phyloP scores from a whole-genome alignment of 441 rosid species.

The Raphanus hybrid region DNA sequence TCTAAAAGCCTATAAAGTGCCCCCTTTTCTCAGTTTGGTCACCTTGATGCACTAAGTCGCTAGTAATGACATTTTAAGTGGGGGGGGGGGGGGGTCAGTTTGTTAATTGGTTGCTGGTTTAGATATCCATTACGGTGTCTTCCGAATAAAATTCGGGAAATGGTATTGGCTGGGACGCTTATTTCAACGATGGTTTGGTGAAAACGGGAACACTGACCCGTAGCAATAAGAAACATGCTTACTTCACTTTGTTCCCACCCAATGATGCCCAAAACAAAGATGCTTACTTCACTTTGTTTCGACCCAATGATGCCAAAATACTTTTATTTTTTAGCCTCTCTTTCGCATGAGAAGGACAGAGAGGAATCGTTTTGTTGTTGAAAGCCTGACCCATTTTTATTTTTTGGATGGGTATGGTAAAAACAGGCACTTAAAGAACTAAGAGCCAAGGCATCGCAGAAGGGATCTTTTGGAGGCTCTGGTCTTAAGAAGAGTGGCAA shows the following conservation, averaged over 20 bases:
- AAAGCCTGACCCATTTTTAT: constrained; percentile 9
- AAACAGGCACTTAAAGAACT: constrained; percentile 86
- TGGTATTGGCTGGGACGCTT: not conserved
- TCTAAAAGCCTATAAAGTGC: not conserved
- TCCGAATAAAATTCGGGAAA: not conserved
- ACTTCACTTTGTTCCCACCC: not conserved
- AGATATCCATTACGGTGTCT: not conserved
- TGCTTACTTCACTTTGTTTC: constrained; percentile 1
- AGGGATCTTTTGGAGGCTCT: constrained; percentile 87
- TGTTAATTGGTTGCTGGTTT: not conserved
- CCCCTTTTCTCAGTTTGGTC: constrained; percentile 1
- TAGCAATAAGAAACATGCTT: not conserved
- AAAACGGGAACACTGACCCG: not conserved
- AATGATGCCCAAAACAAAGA: not conserved
- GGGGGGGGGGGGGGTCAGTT: not conserved
- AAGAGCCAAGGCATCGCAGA: constrained; percentile 82
- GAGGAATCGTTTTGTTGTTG: not conserved
- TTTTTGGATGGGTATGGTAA: constrained; percentile 13
- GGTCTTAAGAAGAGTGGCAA: constrained; percentile 98
- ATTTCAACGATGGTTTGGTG: not conserved
- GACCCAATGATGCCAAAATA: not conserved
- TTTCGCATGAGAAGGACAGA: not conserved
- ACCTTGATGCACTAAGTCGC: not conserved
- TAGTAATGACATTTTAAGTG: not conserved
- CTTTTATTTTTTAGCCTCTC: not conserved